A percentile compares a stretch with the other conserved stretches of the same genome.
These are phyloP conservation scores for Geranomyces michiganensis DNA, from an alignment of 192 early-diverging fungal genomes.

Conservation along the genomic window DNA sequence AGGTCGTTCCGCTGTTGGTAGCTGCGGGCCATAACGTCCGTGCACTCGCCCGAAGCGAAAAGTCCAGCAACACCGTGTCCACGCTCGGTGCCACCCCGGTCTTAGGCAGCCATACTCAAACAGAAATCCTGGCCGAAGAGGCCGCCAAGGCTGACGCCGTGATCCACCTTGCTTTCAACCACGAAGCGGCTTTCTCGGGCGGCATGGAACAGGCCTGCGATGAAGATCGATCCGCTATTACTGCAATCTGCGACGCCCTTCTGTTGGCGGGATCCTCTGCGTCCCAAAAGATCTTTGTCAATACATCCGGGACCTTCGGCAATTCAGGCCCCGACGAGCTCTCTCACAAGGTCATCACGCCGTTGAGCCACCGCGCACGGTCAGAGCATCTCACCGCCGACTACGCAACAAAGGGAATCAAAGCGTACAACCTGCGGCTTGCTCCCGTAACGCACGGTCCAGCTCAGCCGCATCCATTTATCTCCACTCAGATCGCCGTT, in stretches of 20 bases:
- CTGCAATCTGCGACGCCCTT: constrained; percentile 11
- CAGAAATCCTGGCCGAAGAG: not conserved
- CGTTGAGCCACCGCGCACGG: not conserved
- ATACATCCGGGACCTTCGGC: constrained; percentile 4
- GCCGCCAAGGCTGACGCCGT: constrained; percentile 12
- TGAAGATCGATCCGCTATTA: constrained; percentile 2
- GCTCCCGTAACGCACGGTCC: constrained; percentile 3
- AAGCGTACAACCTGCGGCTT: constrained; percentile 2
- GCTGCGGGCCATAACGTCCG: constrained; percentile 11
- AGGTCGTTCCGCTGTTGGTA: not conserved
- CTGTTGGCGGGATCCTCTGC: not conserved
- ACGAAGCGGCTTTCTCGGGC: constrained; percentile 3
- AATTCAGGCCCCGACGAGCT: not conserved
- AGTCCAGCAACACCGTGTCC: constrained; percentile 1
- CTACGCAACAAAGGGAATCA: constrained; percentile 1
- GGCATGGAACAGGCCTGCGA: constrained; percentile 12
- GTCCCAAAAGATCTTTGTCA: not conserved
- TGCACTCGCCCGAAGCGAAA: constrained; percentile 14
- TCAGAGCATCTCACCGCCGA: constrained; percentile 5
- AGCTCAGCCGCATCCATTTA: not conserved
- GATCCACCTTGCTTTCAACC: constrained; percentile 8
- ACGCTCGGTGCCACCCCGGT: not conserved
- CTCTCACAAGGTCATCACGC: not conserved
- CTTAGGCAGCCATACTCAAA: not conserved
- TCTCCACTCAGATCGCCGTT: not conserved